phyloP scores from a whole-genome alignment of 805 yeast species.

The Candida incommunis region DNA sequence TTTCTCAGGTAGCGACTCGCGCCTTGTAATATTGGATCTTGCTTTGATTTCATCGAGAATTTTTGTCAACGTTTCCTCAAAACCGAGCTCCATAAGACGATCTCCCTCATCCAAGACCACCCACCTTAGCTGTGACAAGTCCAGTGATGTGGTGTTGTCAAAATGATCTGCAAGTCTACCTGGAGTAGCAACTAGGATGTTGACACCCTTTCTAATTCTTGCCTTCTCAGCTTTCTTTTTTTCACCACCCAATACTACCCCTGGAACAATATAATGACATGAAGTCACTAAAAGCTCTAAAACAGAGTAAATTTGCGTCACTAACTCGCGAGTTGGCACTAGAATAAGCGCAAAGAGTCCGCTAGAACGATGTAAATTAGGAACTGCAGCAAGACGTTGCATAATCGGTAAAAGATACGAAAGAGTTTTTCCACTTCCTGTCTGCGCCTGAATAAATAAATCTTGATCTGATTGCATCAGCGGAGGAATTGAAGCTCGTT shows the following conservation, averaged over 20 bases:
- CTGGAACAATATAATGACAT: slow-evolving; percentile 85
- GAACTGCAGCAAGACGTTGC: slow-evolving; percentile 49
- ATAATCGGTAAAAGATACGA: slow-evolving; percentile 78
- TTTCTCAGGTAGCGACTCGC: slow-evolving; percentile 47
- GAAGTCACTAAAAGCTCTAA: slow-evolving; percentile 58
- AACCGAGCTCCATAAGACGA: slow-evolving; percentile 86
- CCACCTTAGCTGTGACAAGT: slow-evolving; percentile 63
- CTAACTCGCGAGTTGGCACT: slow-evolving; percentile 92
- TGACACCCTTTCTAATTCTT: slow-evolving; percentile 86
- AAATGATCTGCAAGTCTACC: slow-evolving; percentile 93
- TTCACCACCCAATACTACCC: slow-evolving; percentile 95
- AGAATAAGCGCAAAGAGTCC: slow-evolving; percentile 84
- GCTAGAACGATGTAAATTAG: slow-evolving; percentile 37
- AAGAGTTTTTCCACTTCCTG: slow-evolving; percentile 95
- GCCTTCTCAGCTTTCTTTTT: slow-evolving; percentile 96
- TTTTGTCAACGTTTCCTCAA: slow-evolving; percentile 79
- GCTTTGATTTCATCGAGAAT: slow-evolving; percentile 49
- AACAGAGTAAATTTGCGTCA: slow-evolving; percentile 76
- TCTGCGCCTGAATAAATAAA: slow-evolving; percentile 86
- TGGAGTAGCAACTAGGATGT: slow-evolving; percentile 93
- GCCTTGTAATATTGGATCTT: slow-evolving; percentile 23
- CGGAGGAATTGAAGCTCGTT: slow-evolving; percentile 63
- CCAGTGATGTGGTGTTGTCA: slow-evolving; percentile 70
- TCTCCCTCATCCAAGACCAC: slow-evolving; percentile 96
- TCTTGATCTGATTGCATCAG: slow-evolving; percentile 38